Base-by-base conservation (phyloP, 108 stramenopile species). In the Cyclostephanos invisitatus region DNA sequence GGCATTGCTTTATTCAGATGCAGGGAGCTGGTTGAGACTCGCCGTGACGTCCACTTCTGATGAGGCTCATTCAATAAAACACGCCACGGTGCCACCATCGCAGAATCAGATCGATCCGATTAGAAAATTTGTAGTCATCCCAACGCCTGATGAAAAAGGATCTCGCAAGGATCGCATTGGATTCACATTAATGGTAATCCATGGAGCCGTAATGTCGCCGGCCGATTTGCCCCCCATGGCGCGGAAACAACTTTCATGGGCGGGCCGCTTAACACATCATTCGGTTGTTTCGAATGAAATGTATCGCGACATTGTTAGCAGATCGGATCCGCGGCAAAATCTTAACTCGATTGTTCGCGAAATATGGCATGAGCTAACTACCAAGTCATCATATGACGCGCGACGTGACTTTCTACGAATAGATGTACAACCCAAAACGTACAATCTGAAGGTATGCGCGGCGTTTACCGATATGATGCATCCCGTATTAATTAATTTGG, bases 201-300 rank as follows among this genome's bases (percentile, higher is more conserved):
- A 50, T 17, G 53, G 50, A 36, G 62, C 53, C 40, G 46, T 35
- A 1, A 65, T 70, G 47, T 76, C 75, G 21, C 79, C 79, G 12
- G 79, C 44, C 18, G 12, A 54, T 17, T 67, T 80, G 29, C 64
- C 77, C 7, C 84, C 83, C 6, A 71, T 83, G 77, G 86, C 82
- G 59, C 47, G 86, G 48, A 74, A 76, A 50, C 84, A 87, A 44
- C 73, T 87, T 28, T 83, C 86, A 7, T 87, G 83, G 84, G 70
- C 69, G 44, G 81, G 75, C 14, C 24, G 48, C 46, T 73, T 87
- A 21, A 66, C 83, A 0, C 81, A 84, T 64, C 55, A 54, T 47
- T 68, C 58, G 7, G 35, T 36, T 20, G 15, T 38, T 28, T 32
- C 18, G 24, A 7, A 64, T 27, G 28, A 15, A 50, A 67, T 37